Evolutionary conservation across 75 land plant genomes (phyloP), one percentile per base, ranked within the genome.

Genomic region (Sequoiadendron giganteum): DNA sequence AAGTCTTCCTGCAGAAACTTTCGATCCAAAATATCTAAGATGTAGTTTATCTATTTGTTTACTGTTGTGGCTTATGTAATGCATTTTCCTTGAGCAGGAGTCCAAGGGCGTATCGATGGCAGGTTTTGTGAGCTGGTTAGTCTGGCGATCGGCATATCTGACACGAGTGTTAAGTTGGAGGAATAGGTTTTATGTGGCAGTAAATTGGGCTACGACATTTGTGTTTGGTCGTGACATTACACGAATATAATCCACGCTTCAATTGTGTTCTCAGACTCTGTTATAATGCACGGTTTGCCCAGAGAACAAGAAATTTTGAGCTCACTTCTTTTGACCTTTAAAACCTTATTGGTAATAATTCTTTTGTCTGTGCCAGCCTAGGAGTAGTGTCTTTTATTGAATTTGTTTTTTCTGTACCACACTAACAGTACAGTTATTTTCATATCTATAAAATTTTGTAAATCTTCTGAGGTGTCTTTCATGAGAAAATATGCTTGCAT

Each of bases 141-240:
- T 97, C 39, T 97, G 99, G 99, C 92, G 99, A 36, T 96, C 97
- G 18, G 99, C 99, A 5, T 97, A 97, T 87, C 90, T 97, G 13
- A 97, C 98, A 8, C 93, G 99, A 9, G 99, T 97, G 9, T 52
- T 97, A 18, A 97, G 98, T 88, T 97, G 99, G 99, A 94, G 99
- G 89, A 97, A 97, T 87, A 93, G 99, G 68, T 94, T 97, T 47
- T 97, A 97, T 87, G 99, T 97, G 43, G 98, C 98, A 5, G 89
- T 97, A 40, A 96, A 97, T 87, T 97, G 99, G 99, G 89, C 90
- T 15, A 97, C 96, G 42, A 97, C 99, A 14, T 91, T 96, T 79
- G 90, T 95, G 34, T 97, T 97, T 87, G 97, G 99, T 34, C 96
- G 99, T 77, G 97, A 97, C 90, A 96, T 95, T 49, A 90, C 95